Evolutionary conservation across 768 basidiomycete genomes (phyloP).

Genomic region (Leucocoprinus birnbaumii): DNA sequence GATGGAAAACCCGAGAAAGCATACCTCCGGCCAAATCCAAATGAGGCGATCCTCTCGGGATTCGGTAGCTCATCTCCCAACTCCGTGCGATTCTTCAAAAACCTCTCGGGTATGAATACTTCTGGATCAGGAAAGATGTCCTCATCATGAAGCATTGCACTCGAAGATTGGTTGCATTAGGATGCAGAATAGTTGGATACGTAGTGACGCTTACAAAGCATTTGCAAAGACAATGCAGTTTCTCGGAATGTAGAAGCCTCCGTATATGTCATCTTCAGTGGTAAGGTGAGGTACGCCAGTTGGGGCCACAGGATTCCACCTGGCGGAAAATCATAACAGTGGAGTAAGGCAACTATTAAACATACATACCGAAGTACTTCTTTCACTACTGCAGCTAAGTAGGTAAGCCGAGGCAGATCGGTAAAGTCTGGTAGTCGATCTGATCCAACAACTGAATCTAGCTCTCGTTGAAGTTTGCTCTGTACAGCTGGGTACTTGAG

Average conservation of each 20-base stretch:
- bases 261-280: constrained; percentile 34
- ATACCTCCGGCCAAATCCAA: constrained; percentile 25
- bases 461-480: constrained; percentile 11
- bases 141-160: constrained; percentile 39
- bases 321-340: neutral
- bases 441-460: constrained; percentile 13
- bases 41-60: constrained; percentile 21
- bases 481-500: constrained; percentile 12
- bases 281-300: constrained; percentile 19
- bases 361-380: neutral
- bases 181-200: no score
- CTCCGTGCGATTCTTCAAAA: constrained; percentile 20
- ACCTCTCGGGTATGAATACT: constrained; percentile 38
- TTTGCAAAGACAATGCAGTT: constrained; percentile 26
- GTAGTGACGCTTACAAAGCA: constrained; percentile 18
- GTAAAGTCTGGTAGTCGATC: constrained; percentile 9
- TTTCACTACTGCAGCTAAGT: constrained; percentile 13
- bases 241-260: constrained; percentile 37
- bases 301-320: neutral
- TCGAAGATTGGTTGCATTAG: constrained; percentile 7
- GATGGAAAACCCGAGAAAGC: no score
- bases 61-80: constrained; percentile 17
- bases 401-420: constrained; percentile 6
- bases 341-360: no score
- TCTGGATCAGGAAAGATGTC: constrained; percentile 33